These are phyloP conservation scores for Aspergillus saccharolyticus DNA, from an alignment of 495 filamentous ascomycete species.

Conservation along the genomic window DNA sequence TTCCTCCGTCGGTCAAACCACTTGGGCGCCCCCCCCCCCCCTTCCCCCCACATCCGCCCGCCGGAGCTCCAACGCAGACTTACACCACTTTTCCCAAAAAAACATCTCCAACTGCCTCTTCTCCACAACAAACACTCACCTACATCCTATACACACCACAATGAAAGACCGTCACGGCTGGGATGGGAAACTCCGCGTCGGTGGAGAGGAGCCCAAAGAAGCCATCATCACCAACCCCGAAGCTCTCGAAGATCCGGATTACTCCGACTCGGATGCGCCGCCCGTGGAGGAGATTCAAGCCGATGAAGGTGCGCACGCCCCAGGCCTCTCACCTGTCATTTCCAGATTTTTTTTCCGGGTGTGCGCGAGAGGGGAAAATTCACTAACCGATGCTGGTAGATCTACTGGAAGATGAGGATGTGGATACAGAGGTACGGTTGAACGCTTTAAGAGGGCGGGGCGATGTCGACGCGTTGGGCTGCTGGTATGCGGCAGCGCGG, in stretches of 20 bases:
- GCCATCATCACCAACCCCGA: conserved; percentile 67
- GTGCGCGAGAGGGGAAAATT: neutral
- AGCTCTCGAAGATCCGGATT: conserved; percentile 73
- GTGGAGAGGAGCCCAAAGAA: conserved; percentile 33
- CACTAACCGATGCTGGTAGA: conserved; percentile 49
- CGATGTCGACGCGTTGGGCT: too few relatives aligned
- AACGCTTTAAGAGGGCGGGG: too few relatives aligned
- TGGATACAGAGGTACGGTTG: conserved; percentile 48
- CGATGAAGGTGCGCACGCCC: conserved; percentile 65
- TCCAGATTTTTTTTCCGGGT: too few relatives aligned
- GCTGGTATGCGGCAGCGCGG: too few relatives aligned
- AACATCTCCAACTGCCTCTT: neutral
- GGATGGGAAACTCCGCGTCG: conserved; percentile 86
- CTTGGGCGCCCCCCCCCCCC: neutral
- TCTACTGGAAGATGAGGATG: conserved; percentile 60
- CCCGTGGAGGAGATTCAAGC: conserved; percentile 71
- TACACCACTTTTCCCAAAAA: neutral
- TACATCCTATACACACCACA: conserved; percentile 13
- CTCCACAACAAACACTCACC: neutral
- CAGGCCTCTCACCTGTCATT: neutral
- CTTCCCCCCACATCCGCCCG: neutral
- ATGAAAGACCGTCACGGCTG: conserved; percentile 73
- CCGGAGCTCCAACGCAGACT: neutral
- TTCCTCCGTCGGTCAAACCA: neutral
- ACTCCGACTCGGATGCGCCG: conserved; percentile 76